Evolutionary conservation across 306 rosid species (phyloP).

Genomic region (Abrus pulchellus): DNA sequence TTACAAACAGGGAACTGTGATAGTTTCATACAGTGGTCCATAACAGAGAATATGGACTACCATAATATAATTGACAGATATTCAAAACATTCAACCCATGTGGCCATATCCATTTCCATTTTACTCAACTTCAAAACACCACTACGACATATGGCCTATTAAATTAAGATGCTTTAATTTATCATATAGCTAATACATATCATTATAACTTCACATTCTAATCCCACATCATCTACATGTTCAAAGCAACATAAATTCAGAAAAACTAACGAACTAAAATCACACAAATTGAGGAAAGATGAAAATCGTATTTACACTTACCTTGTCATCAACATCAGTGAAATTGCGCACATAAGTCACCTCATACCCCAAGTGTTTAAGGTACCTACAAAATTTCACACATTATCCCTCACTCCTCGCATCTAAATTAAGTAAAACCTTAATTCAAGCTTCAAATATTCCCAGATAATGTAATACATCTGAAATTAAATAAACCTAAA

Average conservation of each 20-base stretch:
- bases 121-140: neutral
- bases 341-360: constrained; percentile 93
- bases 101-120: no score
- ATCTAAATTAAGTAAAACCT: neutral
- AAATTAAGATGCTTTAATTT: neutral
- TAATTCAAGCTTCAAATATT: neutral
- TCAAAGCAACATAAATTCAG: constrained; percentile 4
- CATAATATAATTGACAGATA: neutral
- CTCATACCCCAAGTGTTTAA: constrained; percentile 78
- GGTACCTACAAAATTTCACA: constrained; percentile 66
- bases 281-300: no score
- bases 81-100: no score
- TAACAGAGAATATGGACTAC: neutral
- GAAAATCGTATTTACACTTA: constrained; percentile 15
- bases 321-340: constrained; percentile 99
- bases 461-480: neutral
- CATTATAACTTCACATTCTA: neutral
- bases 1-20: neutral
- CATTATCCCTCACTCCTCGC: neutral
- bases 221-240: neutral
- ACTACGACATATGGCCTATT: neutral
- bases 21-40: no score
- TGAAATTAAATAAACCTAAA: no score
- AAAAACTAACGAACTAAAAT: neutral
- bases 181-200: neutral